Base-by-base conservation (phyloP, 495 filamentous ascomycete species). In the Aspergillus carlsbadensis region DNA sequence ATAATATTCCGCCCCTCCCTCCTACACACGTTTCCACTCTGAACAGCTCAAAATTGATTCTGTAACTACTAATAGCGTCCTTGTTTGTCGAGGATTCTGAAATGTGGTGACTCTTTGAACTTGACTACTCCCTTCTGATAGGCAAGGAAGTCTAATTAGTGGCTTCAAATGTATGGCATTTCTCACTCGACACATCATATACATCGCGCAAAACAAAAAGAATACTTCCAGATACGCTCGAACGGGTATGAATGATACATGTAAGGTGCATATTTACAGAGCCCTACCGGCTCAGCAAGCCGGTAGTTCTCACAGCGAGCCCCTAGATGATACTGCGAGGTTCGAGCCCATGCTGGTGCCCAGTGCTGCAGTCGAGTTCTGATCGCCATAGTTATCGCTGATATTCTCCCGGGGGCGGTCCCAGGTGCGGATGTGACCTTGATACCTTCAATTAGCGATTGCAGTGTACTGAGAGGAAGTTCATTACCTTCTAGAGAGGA, bases 381-480 rank as follows among this genome's bases (percentile, higher is more conserved):
- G 45, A 47, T 36, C 61, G 26, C 61, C 46, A 37, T 68, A 65
- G 26, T 57, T 63, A 10, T 68, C 66, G 46, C 64, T 62, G 33
- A 78, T 74, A 52, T 74, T 79, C 69, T 89, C 86, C 54, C 77
- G 80, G 13, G 92, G 92, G 37, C 92, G 83, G 62, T 87, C 82
- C 91, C 91, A 97, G 24, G 90, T 92, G 55, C 89, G 84, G 63
- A 96, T 85, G 70, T 96, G 92, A 15, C 92, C 92, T 92, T 57
- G 44, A 8, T n/a, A 46, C 15, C 26, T 43, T 41, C 15, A 31
- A 42, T 58, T 62, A 67, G 48, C 52, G 52, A 45, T 49, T 17
- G 39, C n/a, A 2, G 17, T 55, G 35, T 51, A 26, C 31, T 35
- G 11, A 49, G 7, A 15, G 50, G 49, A 41, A 26, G 45, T 63